Evolutionary conservation across 306 rosid species (phyloP).

Genomic region (Cucurbita pepo): DNA sequence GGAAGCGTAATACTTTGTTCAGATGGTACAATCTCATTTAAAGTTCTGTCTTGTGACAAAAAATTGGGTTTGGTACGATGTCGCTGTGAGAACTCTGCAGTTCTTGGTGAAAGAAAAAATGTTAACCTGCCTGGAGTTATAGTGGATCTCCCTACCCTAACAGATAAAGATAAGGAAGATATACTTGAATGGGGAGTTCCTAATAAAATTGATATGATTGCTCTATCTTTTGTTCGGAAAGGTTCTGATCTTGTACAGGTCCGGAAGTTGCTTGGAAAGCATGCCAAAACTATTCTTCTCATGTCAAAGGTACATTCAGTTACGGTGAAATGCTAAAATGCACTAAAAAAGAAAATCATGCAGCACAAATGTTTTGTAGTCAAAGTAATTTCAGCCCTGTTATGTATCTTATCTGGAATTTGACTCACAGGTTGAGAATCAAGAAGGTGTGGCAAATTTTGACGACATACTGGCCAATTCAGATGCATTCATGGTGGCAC

Average conservation of each 20-base stretch:
- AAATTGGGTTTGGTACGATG: constrained; percentile 49
- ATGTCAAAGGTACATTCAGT: constrained; percentile 68
- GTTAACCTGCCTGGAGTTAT: constrained; percentile 89
- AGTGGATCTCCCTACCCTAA: constrained; percentile 91
- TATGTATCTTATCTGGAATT: background rate
- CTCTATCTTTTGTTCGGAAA: constrained; percentile 86
- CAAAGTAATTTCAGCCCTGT: background rate
- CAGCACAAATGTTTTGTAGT: background rate
- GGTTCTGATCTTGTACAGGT: constrained; percentile 89
- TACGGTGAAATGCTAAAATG: background rate
- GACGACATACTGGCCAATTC: constrained; percentile 89
- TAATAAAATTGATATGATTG: constrained; percentile 85
- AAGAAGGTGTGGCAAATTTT: constrained; percentile 96
- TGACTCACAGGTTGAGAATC: constrained; percentile 76
- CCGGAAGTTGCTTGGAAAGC: constrained; percentile 62
- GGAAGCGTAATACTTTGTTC: constrained; percentile 84
- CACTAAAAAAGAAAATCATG: background rate
- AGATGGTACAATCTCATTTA: constrained; percentile 85
- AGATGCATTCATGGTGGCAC: constrained; percentile 97
- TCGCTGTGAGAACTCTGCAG: constrained; percentile 84
- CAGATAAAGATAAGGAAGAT: constrained; percentile 89
- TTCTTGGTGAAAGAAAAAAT: constrained; percentile 92
- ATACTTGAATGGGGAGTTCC: constrained; percentile 82
- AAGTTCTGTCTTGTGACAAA: constrained; percentile 57
- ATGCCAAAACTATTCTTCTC: constrained; percentile 76